Evolutionary conservation across 768 basidiomycete genomes (phyloP).

Genomic region (Russula abietina): DNA sequence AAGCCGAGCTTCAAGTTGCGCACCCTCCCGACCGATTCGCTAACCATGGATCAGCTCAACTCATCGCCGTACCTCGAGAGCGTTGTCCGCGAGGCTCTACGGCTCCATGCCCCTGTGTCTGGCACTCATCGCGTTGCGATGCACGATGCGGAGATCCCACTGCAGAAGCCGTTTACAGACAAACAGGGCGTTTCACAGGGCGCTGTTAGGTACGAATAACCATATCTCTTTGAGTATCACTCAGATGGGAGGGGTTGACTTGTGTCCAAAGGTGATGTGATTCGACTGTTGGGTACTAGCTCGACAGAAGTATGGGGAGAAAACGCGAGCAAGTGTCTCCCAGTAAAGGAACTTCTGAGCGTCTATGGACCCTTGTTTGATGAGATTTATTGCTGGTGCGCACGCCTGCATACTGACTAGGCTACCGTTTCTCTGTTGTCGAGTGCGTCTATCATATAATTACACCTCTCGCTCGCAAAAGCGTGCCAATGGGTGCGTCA

Average conservation of each 20-base stretch:
- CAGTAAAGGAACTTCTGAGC: too few species aligned
- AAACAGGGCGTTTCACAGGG: conserved; percentile 15
- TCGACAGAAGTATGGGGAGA: conserved; percentile 31
- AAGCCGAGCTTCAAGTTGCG: conserved; percentile 33
- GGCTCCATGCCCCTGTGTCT: conserved; percentile 28
- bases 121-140: conserved; percentile 27
- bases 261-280: conserved; percentile 22
- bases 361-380: conserved; percentile 24
- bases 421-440: conserved; percentile 28
- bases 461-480: too few species aligned
- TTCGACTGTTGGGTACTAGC: conserved; percentile 28
- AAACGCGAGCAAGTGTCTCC: too few species aligned
- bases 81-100: conserved; percentile 31
- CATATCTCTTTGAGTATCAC: too few species aligned
- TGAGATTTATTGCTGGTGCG: conserved; percentile 31
- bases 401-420: conserved; percentile 31
- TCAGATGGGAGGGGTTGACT: background rate
- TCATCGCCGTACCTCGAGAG: conserved; percentile 33
- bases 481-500: background rate
- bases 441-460: conserved; percentile 21
- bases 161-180: conserved; percentile 27
- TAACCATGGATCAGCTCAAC: conserved; percentile 31
- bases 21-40: conserved; percentile 24
- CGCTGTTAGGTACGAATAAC: conserved; percentile 20
- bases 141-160: conserved; percentile 30